Percentiles rank a stretch among this genome's conserved stretches.
phyloP scores from a whole-genome alignment of 202 grass and related monocot species.

The Dendrocalamus latiflorus region DNA sequence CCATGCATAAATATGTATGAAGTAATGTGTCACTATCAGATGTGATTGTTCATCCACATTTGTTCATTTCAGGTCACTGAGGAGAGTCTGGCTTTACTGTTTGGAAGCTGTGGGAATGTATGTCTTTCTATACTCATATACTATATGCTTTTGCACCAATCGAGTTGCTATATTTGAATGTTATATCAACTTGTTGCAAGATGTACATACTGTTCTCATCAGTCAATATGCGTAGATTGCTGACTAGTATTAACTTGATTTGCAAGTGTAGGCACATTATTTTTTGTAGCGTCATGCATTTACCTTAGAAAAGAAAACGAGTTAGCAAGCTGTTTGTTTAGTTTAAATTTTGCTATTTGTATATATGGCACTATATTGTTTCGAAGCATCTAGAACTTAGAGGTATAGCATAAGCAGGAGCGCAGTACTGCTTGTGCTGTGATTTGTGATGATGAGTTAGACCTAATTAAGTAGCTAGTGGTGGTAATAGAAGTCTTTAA shows the following conservation, averaged over 20 bases:
- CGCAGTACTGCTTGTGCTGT: not conserved
- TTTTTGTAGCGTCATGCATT: not conserved
- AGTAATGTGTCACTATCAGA: not conserved
- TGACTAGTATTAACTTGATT: not conserved
- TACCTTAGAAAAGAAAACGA: not conserved
- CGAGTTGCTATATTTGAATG: not conserved
- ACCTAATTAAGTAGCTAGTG: not conserved
- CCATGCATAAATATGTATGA: not conserved
- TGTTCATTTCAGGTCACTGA: slow-evolving; percentile 46
- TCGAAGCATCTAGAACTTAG: not conserved
- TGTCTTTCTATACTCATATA: not conserved
- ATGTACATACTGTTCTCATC: too few relatives aligned
- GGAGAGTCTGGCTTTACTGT: slow-evolving; percentile 30
- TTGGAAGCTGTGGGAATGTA: slow-evolving; percentile 38
- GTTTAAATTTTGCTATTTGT: not conserved
- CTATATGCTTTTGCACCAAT: not conserved
- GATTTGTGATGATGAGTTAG: not conserved
- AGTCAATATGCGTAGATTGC: not conserved
- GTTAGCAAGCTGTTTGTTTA: not conserved
- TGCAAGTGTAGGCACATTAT: not conserved
- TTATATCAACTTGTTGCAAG: too few relatives aligned
- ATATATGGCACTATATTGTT: not conserved
- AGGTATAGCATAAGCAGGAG: too few relatives aligned
- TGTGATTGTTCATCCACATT: not conserved
- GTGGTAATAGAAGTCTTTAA: not conserved